These are phyloP conservation scores for Xylariaceae sp. DNA, from an alignment of 2,329 filamentous ascomycete genomes.

Conservation along the genomic window DNA sequence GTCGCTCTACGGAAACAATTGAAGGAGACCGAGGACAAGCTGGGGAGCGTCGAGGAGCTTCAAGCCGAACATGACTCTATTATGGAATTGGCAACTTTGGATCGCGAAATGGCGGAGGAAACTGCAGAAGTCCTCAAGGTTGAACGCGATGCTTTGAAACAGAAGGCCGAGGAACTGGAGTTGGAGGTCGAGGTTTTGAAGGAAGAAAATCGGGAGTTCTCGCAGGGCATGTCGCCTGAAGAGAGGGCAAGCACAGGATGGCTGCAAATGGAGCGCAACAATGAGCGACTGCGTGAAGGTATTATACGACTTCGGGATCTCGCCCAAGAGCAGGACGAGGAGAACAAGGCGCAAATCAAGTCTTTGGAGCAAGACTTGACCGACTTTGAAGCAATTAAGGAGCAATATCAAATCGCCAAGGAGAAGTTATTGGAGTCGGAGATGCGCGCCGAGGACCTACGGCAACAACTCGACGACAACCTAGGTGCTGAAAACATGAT, in stretches of 20 bases:
- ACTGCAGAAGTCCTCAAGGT: conserved; percentile 75
- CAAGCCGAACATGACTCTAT: conserved; percentile 81
- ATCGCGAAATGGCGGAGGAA: conserved; percentile 95
- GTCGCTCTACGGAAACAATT: conserved; percentile 68
- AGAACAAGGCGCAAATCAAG: conserved; percentile 69
- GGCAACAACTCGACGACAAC: conserved; percentile 84
- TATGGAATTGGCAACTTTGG: conserved; percentile 80
- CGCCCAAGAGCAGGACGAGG: conserved; percentile 76
- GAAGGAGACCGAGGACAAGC: conserved; percentile 66
- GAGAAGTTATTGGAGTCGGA: conserved; percentile 70
- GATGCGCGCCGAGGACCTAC: conserved; percentile 73
- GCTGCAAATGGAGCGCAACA: conserved; percentile 86
- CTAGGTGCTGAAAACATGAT: conserved; percentile 90
- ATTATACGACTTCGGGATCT: conserved; percentile 79
- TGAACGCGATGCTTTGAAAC: conserved; percentile 72
- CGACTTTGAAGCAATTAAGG: conserved; percentile 61
- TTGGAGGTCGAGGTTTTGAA: conserved; percentile 81
- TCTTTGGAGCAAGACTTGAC: conserved; percentile 67
- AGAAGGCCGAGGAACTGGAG: conserved; percentile 75
- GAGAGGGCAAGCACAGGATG: conserved; percentile 82
- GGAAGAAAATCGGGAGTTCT: conserved; percentile 81
- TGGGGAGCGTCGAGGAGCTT: conserved; percentile 64
- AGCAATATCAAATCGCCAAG: conserved; percentile 63
- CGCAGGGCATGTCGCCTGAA: conserved; percentile 79
- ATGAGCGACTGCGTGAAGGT: conserved; percentile 81